Base-by-base conservation (phyloP, 1,139 yeast genomes). In the Pichia sp. region DNA sequence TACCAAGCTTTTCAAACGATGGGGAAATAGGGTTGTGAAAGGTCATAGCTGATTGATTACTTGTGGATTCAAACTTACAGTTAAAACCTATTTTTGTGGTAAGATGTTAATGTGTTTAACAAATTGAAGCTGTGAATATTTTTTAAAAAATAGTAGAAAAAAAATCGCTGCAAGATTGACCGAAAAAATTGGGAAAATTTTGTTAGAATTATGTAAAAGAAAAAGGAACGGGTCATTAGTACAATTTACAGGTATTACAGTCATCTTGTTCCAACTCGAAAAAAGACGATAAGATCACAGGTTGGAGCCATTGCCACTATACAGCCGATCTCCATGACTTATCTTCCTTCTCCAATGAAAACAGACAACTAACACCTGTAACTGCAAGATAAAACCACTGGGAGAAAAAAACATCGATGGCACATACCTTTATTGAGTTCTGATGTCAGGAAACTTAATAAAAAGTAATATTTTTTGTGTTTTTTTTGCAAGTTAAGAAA, bases 1-100 rank as follows among this genome's bases (percentile, higher is more conserved):
- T 56, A 50, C 60, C 61, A n/a, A 58, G 58, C 33, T 58, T 55
- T 54, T 58, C 58, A 50, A 59, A 58, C 10, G 62, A 54, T 38
- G 62, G 62, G 48, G 62, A 57, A 40, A 59, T 59, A n/a, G 62
- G 62, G 45, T 59, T 59, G 45, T 56, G 54, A 46, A 59, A 59
- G 54, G 58, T 34, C 59, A 59, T 58, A 38, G 33, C 55, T 16
- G 24, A 36, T 34, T 20, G 31, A 36, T 12, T 41, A n/a, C 30
- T 38, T 48, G 16, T 8, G n/a, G 38, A 31, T 30, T 29, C 47
- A 44, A 10, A 44, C 27, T 27, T 44, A 44, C 47, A 44, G 3
- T 44, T 44, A 44, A 24, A 30, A 24, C 16, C 47, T 30, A 12
- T 44, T 30, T 44, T 27, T 27, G n/a, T 46, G 24, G 16, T 27